Conservation (phyloP, 2,329 filamentous ascomycete genomes). For the Paecilomyces niveus region DNA sequence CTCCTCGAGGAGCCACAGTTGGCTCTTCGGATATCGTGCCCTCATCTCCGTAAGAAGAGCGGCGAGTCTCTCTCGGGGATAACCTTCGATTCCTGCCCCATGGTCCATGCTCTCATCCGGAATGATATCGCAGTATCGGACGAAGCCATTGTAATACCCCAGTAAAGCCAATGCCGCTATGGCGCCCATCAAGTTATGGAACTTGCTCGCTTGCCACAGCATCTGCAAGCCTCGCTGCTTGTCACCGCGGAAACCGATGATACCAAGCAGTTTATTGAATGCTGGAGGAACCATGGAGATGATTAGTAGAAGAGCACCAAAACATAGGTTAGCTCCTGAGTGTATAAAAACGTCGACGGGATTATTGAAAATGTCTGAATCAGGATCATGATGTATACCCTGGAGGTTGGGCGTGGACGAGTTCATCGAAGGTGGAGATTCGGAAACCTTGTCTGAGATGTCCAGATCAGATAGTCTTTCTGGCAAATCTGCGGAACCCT, state of each 20-base stretch:
- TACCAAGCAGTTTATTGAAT: conserved; percentile 76
- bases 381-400: conserved; percentile 42
- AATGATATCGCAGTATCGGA: conserved; percentile 83
- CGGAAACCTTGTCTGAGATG: conserved; percentile 10
- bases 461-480: conserved; percentile 17
- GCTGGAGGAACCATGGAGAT: conserved; percentile 91
- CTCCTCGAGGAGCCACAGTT: conserved; percentile 84
- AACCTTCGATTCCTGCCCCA: conserved; percentile 58
- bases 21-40: conserved; percentile 67
- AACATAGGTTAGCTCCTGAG: conserved; percentile 82
- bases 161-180: conserved; percentile 76
- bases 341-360: conserved; percentile 83
- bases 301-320: conserved; percentile 74
- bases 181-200: conserved; percentile 85
- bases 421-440: conserved; percentile 13
- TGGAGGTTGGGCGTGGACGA: conserved; percentile 15
- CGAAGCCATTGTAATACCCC: conserved; percentile 79
- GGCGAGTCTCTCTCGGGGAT: conserved; percentile 62
- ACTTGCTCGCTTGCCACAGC: conserved; percentile 84
- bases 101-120: conserved; percentile 41
- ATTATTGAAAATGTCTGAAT: conserved; percentile 61
- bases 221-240: conserved; percentile 72
- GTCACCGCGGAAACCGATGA: conserved; percentile 88
- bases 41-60: conserved; percentile 68
- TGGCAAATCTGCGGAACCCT: conserved; percentile 8